Percentiles rank a stretch among this genome's conserved stretches.
Conservation (phyloP, 805 yeast genomes). For the Saccharomyces eubayanus region DNA sequence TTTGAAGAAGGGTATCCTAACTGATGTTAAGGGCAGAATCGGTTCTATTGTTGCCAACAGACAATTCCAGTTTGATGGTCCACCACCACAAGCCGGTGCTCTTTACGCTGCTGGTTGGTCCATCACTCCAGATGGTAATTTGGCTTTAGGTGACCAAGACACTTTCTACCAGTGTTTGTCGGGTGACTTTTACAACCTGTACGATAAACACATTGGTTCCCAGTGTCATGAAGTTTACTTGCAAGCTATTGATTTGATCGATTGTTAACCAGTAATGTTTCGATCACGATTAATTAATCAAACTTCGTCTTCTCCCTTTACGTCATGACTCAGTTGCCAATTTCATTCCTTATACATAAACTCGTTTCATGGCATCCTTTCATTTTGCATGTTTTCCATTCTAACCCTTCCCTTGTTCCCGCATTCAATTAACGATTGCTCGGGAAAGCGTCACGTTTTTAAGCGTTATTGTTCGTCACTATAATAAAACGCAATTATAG, state of each 20-base stretch:
- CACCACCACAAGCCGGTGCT: slow-evolving; percentile 77
- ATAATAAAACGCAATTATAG: background rate
- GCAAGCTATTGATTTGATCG: slow-evolving; percentile 47
- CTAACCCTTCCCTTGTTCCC: background rate
- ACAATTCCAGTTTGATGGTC: slow-evolving; percentile 83
- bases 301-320: background rate
- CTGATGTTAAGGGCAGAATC: slow-evolving; percentile 55
- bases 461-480: background rate
- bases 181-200: slow-evolving; percentile 72
- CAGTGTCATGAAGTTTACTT: slow-evolving; percentile 61
- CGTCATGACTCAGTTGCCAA: background rate
- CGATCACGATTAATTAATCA: background rate
- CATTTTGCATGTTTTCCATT: background rate
- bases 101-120: slow-evolving; percentile 65
- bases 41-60: slow-evolving; percentile 77
- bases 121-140: slow-evolving; percentile 43
- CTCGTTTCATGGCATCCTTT: background rate
- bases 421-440: background rate
- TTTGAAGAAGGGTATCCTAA: slow-evolving; percentile 43
- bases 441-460: background rate
- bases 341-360: background rate
- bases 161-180: slow-evolving; percentile 68
- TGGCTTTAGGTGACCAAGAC: slow-evolving; percentile 55
- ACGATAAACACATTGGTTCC: slow-evolving; percentile 51
- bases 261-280: slow-evolving; percentile 34